Evolutionary conservation across 1,139 yeast species (phyloP), one percentile per base, ranked within the genome.

Genomic region (Candida tunisiensis): DNA sequence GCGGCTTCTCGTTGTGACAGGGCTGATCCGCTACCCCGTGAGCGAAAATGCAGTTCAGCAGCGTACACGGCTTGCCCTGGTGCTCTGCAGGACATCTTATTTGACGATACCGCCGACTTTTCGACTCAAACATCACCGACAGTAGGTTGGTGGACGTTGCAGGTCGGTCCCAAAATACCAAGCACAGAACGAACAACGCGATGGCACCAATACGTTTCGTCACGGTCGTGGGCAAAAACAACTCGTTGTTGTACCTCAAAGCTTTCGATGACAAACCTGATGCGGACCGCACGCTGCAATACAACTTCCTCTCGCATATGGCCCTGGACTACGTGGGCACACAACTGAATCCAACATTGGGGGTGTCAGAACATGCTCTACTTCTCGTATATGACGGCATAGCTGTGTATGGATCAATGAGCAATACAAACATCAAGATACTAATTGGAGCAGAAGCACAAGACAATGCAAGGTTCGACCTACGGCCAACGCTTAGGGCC

Each of bases 291-390:
- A 33, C 39, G 4, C 35, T 47, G 13, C 41, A 50, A 25, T 51
- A 46, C 37, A 55, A 55, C 29, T 54, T 55, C 30, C 42, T 56
- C 8, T 55, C 61, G 5, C 59, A 56, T 34, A 55, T 56, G 57
- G 50, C 62, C 4, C 43, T 56, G 19, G 62, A 56, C 39, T 57
- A 55, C 28, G 43, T 53, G 7, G 39, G 42, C 19, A 38, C 45
- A 1, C 49, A 48, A 26, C 39, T 36, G 22, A 37, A 35, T 18
- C 26, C 9, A 16, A 24, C 8, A 10, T 30, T 14, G 24, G 27
- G n/a, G 10, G 37, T 37, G 15, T 27, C 42, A 18, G 50, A 38
- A 15, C 47, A 42, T 25, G 50, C 52, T 1, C 36, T 56, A 23
- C 39, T 57, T 23, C 36, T 55, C 15, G 57, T 55, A 2, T 61